These are phyloP conservation scores for Posidonia australis DNA, from an alignment of 106 monocot genomes.

Conservation along the genomic window DNA sequence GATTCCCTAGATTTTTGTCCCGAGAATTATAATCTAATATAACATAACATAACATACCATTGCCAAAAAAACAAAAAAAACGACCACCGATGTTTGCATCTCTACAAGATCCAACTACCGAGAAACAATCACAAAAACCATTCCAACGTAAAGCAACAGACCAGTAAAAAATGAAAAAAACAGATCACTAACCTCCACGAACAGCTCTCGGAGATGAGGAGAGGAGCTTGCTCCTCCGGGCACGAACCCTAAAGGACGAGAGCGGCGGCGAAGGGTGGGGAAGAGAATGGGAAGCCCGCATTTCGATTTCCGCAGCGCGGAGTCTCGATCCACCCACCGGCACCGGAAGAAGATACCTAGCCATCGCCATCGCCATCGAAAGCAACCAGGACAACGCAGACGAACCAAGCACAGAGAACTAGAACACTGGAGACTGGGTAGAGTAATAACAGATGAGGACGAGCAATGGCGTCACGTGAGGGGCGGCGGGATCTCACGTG, in stretches of 20 bases:
- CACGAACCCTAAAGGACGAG: not conserved
- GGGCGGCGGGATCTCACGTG: not conserved
- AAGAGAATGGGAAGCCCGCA: not conserved
- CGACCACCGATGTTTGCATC: too few relatives aligned
- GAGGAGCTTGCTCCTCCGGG: not conserved
- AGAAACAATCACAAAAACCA: too few relatives aligned
- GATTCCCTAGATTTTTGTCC: too few relatives aligned
- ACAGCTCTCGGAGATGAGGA: not conserved
- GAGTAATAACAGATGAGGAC: not conserved
- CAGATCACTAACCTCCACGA: not conserved
- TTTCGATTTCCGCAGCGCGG: not conserved
- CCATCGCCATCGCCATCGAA: not conserved
- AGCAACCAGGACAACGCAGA: not conserved
- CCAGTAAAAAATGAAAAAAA: not conserved
- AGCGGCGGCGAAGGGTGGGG: not conserved
- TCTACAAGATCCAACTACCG: too few relatives aligned
- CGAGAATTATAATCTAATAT: too few relatives aligned
- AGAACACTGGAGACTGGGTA: not conserved
- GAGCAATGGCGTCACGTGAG: not conserved
- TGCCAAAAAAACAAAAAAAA: too few relatives aligned
- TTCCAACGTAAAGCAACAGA: not conserved
- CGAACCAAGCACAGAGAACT: not conserved
- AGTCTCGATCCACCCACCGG: not conserved
- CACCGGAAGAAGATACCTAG: not conserved
- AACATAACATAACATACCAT: too few relatives aligned